A percentile compares a stretch with the other conserved stretches of the same genome.
These are phyloP conservation scores for Fusarium sp. DNA, from an alignment of 2,329 filamentous ascomycete species.

Conservation along the genomic window DNA sequence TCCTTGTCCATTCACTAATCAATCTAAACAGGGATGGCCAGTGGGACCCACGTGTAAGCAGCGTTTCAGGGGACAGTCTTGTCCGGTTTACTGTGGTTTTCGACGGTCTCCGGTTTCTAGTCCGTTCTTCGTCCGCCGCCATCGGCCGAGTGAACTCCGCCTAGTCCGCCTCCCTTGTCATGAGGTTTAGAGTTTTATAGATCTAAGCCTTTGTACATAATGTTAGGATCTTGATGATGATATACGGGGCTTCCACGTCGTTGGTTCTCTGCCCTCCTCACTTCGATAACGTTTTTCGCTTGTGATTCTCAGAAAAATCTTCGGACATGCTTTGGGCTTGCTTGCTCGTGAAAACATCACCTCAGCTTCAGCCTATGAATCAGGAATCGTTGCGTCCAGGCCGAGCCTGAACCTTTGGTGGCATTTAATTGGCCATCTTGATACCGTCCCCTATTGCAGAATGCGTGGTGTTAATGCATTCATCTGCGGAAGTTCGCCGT, in stretches of 20 bases:
- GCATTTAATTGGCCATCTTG: neutral
- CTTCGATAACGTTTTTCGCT: too few species aligned
- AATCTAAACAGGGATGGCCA: neutral
- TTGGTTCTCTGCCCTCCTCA: too few species aligned
- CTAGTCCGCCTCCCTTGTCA: neutral
- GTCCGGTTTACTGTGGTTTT: neutral
- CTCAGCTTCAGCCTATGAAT: neutral
- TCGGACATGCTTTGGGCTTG: too few species aligned
- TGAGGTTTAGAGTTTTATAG: neutral
- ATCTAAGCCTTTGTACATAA: neutral
- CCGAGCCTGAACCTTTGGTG: neutral
- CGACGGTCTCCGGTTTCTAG: neutral
- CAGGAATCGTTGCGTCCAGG: neutral
- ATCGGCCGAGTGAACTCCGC: neutral
- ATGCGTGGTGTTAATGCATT: neutral
- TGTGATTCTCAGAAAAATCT: neutral
- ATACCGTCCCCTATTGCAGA: neutral
- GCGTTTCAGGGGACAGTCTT: neutral
- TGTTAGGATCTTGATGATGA: neutral
- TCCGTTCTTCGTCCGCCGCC: neutral
- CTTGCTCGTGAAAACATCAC: neutral
- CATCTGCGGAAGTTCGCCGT: too few species aligned
- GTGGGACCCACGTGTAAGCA: neutral
- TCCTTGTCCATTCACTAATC: neutral
- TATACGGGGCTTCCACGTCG: neutral